Conservation (phyloP, 2,329 filamentous ascomycete genomes). For the Rhynchosporium agropyri region DNA sequence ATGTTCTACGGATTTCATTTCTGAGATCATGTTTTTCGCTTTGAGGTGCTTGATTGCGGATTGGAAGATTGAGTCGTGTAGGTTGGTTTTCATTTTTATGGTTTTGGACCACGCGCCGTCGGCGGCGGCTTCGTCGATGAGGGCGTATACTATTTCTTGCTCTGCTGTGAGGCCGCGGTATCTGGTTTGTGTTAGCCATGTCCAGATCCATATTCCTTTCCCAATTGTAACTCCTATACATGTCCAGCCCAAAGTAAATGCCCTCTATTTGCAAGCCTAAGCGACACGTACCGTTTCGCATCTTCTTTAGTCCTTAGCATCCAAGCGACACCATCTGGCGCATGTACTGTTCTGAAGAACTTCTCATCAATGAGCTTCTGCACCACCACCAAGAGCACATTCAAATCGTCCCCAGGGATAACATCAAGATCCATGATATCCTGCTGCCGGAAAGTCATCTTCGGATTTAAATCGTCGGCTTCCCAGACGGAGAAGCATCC, state of each 20-base stretch:
- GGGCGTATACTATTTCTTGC: slow-evolving; percentile 79
- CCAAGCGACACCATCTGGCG: slow-evolving; percentile 55
- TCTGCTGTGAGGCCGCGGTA: slow-evolving; percentile 71
- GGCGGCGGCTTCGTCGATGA: slow-evolving; percentile 82
- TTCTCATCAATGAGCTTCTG: slow-evolving; percentile 62
- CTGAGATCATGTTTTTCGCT: slow-evolving; percentile 78
- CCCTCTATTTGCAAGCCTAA: neutral
- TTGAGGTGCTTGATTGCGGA: slow-evolving; percentile 84
- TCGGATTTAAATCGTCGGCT: slow-evolving; percentile 32
- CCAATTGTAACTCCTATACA: neutral
- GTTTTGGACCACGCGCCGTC: slow-evolving; percentile 91
- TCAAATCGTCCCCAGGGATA: slow-evolving; percentile 58
- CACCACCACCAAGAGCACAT: slow-evolving; percentile 57
- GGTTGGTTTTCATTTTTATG: slow-evolving; percentile 76
- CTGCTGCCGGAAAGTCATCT: slow-evolving; percentile 56
- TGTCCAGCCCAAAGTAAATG: neutral
- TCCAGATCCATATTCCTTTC: neutral
- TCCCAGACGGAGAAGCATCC: slow-evolving; percentile 31
- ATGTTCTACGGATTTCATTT: slow-evolving; percentile 89
- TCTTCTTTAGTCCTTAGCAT: slow-evolving; percentile 61
- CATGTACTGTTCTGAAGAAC: slow-evolving; percentile 55
- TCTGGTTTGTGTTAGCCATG: slow-evolving; percentile 43
- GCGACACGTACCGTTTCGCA: slow-evolving; percentile 58
- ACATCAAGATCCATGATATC: slow-evolving; percentile 60
- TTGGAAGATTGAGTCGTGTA: slow-evolving; percentile 82